Percentiles rank a stretch among this genome's conserved stretches.
Evolutionary conservation across 2,329 filamentous ascomycete species (phyloP).

Genomic region (Mycosphaerelloides madeirae): DNA sequence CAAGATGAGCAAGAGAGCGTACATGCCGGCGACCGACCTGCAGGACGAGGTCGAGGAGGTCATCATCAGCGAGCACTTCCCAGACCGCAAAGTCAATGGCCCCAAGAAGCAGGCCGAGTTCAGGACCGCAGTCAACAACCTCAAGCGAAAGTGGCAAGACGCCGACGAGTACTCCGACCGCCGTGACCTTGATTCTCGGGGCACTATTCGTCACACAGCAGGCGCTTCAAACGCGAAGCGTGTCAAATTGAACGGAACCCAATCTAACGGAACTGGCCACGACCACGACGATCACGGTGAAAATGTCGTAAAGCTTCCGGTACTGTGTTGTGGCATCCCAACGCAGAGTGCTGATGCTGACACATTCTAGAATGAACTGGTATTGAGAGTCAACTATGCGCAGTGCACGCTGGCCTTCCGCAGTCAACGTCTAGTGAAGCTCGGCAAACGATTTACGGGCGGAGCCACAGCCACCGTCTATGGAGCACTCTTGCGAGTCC

Average conservation of each 20-base stretch:
- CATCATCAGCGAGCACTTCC: slow-evolving; percentile 52
- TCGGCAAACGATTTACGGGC: slow-evolving; percentile 67
- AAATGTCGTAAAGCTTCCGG: slow-evolving; percentile 31
- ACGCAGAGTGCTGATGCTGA: slow-evolving; percentile 22
- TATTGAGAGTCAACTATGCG: slow-evolving; percentile 77
- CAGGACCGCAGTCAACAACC: slow-evolving; percentile 51
- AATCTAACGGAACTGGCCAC: slow-evolving; percentile 27
- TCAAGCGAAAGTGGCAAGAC: slow-evolving; percentile 51
- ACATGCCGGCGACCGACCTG: slow-evolving; percentile 54
- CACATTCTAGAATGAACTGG: slow-evolving; percentile 57
- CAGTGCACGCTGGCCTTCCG: slow-evolving; percentile 79
- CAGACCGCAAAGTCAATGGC: slow-evolving; percentile 52
- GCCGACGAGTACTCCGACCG: slow-evolving; percentile 33
- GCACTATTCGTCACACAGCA: slow-evolving; percentile 22
- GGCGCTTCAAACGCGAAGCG: slow-evolving; percentile 27
- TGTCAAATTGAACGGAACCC: slow-evolving; percentile 29
- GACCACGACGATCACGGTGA: slow-evolving; percentile 19
- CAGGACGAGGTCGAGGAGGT: slow-evolving; percentile 53
- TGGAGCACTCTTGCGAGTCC: slow-evolving; percentile 61
- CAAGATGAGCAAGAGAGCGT: slow-evolving; percentile 50
- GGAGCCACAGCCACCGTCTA: slow-evolving; percentile 74
- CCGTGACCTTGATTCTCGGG: slow-evolving; percentile 24
- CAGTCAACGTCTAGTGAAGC: slow-evolving; percentile 69
- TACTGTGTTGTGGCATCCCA: slow-evolving; percentile 27
- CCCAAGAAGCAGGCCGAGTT: slow-evolving; percentile 63